These are phyloP conservation scores for Amauroascus niger DNA, from an alignment of 2,329 filamentous ascomycete genomes.

Conservation along the genomic window DNA sequence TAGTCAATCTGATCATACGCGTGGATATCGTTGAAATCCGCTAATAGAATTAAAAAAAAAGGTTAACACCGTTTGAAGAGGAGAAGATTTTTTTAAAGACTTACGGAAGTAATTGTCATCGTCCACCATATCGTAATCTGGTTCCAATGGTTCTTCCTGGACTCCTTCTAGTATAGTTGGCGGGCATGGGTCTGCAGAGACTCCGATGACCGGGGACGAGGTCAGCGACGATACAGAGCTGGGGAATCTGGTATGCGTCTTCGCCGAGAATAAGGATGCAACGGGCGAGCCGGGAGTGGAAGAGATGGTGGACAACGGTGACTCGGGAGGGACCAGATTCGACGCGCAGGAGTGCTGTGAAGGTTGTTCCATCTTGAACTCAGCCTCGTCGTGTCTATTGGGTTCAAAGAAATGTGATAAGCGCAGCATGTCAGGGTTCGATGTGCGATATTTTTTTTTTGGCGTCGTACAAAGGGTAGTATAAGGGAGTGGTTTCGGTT, in stretches of 20 bases:
- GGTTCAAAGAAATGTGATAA: conserved; percentile 29
- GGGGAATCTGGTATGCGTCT: conserved; percentile 33
- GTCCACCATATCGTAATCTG: conserved; percentile 46
- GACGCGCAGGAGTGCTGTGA: conserved; percentile 14
- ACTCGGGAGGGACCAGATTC: conserved; percentile 22
- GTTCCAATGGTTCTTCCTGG: conserved; percentile 69
- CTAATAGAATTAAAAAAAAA: no score
- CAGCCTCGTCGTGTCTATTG: conserved; percentile 25
- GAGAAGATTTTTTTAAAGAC: conserved; percentile 23
- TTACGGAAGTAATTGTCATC: conserved; percentile 63
- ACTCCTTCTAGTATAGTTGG: conserved; percentile 66
- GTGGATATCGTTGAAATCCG: conserved; percentile 30
- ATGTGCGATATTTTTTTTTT: no score
- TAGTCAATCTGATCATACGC: conserved; percentile 23
- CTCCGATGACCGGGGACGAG: conserved; percentile 48
- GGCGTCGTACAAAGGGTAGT: not conserved
- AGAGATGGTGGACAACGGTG: conserved; percentile 27
- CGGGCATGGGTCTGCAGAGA: conserved; percentile 45
- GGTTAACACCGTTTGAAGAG: conserved; percentile 5
- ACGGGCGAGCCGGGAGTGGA: conserved; percentile 34
- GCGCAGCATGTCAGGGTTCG: conserved; percentile 26
- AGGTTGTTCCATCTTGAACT: conserved; percentile 21
- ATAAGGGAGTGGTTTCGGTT: not conserved
- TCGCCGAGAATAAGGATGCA: conserved; percentile 33
- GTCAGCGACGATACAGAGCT: conserved; percentile 70